Conservation (phyloP, 2,329 filamentous ascomycete genomes). For the Colletotrichum sp. region DNA sequence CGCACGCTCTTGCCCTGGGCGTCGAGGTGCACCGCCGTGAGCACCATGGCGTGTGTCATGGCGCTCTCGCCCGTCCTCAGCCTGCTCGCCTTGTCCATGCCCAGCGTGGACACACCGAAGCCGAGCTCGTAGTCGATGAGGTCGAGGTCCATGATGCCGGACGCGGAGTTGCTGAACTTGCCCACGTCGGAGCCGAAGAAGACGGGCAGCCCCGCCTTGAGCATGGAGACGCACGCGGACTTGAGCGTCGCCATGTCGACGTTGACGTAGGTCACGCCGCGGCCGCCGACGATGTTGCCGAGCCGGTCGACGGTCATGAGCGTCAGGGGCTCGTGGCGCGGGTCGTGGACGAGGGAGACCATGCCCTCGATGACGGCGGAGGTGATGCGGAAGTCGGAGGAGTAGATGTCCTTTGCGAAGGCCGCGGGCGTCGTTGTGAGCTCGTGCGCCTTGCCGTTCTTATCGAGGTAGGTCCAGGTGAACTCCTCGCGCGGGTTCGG, state of each 20-base stretch:
- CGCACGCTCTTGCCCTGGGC: slow-evolving; percentile 66
- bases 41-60: slow-evolving; percentile 94
- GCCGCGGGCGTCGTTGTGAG: slow-evolving; percentile 70
- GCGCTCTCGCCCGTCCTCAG: slow-evolving; percentile 75
- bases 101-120: slow-evolving; percentile 78
- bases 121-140: slow-evolving; percentile 82
- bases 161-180: slow-evolving; percentile 72
- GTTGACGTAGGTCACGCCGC: slow-evolving; percentile 81
- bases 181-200: slow-evolving; percentile 93
- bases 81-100: slow-evolving; percentile 77
- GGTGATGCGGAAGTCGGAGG: slow-evolving; percentile 62
- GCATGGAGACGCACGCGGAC: slow-evolving; percentile 75
- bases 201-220: slow-evolving; percentile 77
- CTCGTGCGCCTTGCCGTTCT: slow-evolving; percentile 66
- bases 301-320: slow-evolving; percentile 79
- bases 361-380: slow-evolving; percentile 68
- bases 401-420: slow-evolving; percentile 74
- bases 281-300: slow-evolving; percentile 81
- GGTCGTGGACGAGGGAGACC: slow-evolving; percentile 86
- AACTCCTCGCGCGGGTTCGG: slow-evolving; percentile 74
- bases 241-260: slow-evolving; percentile 78
- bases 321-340: slow-evolving; percentile 74
- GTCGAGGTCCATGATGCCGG: slow-evolving; percentile 81
- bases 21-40: slow-evolving; percentile 84
- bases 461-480: slow-evolving; percentile 80